phyloP scores from a whole-genome alignment of 805 yeast genomes.

The Tetrapisispora nanseiensis region DNA sequence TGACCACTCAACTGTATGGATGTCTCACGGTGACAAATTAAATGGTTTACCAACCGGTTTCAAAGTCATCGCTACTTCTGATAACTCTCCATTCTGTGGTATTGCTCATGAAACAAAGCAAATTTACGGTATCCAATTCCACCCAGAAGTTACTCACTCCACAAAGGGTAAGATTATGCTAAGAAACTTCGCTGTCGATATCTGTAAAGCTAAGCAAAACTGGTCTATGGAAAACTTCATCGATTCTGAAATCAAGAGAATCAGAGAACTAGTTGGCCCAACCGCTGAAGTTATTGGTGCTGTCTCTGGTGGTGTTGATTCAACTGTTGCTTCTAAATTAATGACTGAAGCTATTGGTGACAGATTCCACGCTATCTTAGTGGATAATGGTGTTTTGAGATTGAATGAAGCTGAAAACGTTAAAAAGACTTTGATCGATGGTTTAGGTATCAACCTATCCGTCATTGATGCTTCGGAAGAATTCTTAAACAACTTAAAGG shows the following conservation, averaged over 20 bases:
- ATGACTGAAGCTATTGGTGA: conserved; percentile 98
- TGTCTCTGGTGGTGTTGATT: conserved; percentile 98
- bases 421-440: conserved; percentile 80
- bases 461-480: conserved; percentile 92
- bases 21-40: conserved; percentile 98
- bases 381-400: conserved; percentile 97
- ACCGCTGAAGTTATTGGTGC: conserved; percentile 99
- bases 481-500: conserved; percentile 77
- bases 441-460: conserved; percentile 87
- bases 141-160: conserved; percentile 97
- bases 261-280: conserved; percentile 86
- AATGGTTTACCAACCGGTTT: conserved; percentile 82
- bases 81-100: conserved; percentile 93
- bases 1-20: conserved; percentile 95
- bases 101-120: conserved; percentile 62
- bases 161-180: conserved; percentile 78
- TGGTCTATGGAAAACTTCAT: conserved; percentile 99
- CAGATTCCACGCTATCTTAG: conserved; percentile 95
- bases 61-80: conserved; percentile 81
- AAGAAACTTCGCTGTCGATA: conserved; percentile 84
- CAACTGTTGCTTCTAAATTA: conserved; percentile 97
- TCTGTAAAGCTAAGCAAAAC: conserved; percentile 78
- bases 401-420: conserved; percentile 84
- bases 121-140: conserved; percentile 95
- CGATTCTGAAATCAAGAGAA: conserved; percentile 91